Conservation (phyloP, 2,329 filamentous ascomycete genomes). For the Fusarium sp. region DNA sequence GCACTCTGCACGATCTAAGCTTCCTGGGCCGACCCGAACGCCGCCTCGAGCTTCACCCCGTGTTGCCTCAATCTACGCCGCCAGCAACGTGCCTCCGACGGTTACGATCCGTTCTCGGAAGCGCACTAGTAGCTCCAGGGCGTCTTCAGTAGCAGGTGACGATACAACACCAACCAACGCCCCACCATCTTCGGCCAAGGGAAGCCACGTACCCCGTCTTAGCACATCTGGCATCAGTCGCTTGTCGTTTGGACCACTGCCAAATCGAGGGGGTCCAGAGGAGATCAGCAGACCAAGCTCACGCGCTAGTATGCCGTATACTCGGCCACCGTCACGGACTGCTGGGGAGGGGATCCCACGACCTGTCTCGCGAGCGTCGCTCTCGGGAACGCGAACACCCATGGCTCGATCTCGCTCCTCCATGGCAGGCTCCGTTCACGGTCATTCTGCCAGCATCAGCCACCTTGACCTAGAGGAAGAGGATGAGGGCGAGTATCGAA, state of each 20-base stretch:
- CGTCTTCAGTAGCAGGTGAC: slow-evolving; percentile 61
- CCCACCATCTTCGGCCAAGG: slow-evolving; percentile 49
- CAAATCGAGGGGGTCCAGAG: slow-evolving; percentile 61
- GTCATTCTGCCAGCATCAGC: slow-evolving; percentile 66
- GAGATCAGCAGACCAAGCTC: slow-evolving; percentile 72
- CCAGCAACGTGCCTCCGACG: slow-evolving; percentile 59
- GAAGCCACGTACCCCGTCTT: slow-evolving; percentile 65
- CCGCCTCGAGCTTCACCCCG: slow-evolving; percentile 85
- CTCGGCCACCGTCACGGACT: slow-evolving; percentile 62
- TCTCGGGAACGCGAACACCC: slow-evolving; percentile 69
- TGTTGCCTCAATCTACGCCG: slow-evolving; percentile 51
- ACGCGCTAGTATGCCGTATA: slow-evolving; percentile 70
- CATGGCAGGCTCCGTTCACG: slow-evolving; percentile 69
- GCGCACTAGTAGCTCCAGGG: slow-evolving; percentile 67
- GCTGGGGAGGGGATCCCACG: slow-evolving; percentile 62
- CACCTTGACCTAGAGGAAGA: slow-evolving; percentile 60
- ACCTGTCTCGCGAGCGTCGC: slow-evolving; percentile 71
- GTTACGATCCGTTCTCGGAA: slow-evolving; percentile 75
- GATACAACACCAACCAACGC: slow-evolving; percentile 60
- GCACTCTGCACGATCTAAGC: slow-evolving; percentile 87
- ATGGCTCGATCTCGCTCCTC: slow-evolving; percentile 76
- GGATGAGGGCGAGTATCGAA: slow-evolving; percentile 55
- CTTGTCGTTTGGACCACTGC: slow-evolving; percentile 69
- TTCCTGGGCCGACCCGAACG: slow-evolving; percentile 81
- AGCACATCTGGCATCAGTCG: slow-evolving; percentile 70